Evolutionary conservation across 1,284 basidiomycete genomes (phyloP).

Genomic region (Papiliotrema terrestris): DNA sequence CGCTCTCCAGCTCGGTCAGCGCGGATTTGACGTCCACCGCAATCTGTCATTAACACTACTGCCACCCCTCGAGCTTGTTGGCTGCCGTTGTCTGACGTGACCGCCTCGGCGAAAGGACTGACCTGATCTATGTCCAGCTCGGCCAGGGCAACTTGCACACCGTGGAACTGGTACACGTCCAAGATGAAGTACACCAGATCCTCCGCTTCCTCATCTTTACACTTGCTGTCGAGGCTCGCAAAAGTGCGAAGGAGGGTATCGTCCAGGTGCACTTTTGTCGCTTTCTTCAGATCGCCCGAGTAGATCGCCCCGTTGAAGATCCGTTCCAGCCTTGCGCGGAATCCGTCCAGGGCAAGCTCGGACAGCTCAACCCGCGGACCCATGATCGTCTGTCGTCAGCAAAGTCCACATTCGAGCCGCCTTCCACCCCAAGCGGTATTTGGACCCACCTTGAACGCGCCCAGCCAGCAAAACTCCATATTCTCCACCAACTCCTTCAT

Average conservation of each 20-base stretch:
- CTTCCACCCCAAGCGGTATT: background rate
- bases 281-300: constrained; percentile 53
- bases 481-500: constrained; percentile 72
- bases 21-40: constrained; percentile 50
- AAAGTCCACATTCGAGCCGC: background rate
- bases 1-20: constrained; percentile 63
- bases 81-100: background rate
- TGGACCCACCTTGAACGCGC: constrained; percentile 83
- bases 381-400: constrained; percentile 61
- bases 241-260: constrained; percentile 79
- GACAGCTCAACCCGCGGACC: constrained; percentile 56
- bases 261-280: constrained; percentile 57
- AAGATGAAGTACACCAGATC: constrained; percentile 92
- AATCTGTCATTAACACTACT: constrained; percentile 25
- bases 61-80: background rate
- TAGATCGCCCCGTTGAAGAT: constrained; percentile 64
- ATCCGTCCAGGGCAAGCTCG: constrained; percentile 54
- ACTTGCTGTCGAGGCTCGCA: constrained; percentile 71
- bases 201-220: constrained; percentile 88
- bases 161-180: constrained; percentile 90
- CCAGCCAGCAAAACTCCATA: constrained; percentile 94
- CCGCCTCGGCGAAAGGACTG: constrained; percentile 12
- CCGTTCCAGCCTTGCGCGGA: constrained; percentile 66
- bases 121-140: constrained; percentile 91
- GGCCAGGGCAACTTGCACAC: constrained; percentile 79